Evolutionary conservation across 805 yeast genomes (phyloP).

Genomic region (Priceomyces castillae): DNA sequence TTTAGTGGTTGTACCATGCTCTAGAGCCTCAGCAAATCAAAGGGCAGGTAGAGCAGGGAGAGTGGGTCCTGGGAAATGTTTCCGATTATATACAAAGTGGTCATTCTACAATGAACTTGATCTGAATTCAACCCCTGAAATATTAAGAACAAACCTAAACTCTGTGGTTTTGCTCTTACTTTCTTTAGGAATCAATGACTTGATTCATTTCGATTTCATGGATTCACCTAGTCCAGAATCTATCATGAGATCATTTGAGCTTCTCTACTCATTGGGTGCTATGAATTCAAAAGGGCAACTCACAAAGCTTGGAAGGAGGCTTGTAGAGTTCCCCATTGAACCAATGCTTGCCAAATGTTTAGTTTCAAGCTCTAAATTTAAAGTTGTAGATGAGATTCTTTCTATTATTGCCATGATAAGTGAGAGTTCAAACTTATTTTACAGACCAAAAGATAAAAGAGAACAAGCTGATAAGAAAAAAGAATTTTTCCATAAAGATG

Average conservation of each 20-base stretch:
- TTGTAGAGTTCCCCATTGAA: conserved; percentile 91
- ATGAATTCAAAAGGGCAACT: conserved; percentile 74
- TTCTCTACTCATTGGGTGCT: conserved; percentile 85
- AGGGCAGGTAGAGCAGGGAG: conserved; percentile 49
- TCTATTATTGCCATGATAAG: conserved; percentile 82
- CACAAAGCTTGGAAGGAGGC: conserved; percentile 72
- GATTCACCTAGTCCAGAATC: conserved; percentile 82
- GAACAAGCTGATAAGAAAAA: conserved; percentile 64
- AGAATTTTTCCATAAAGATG: conserved; percentile 50
- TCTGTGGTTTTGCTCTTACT: conserved; percentile 72
- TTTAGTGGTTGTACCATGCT: conserved; percentile 44
- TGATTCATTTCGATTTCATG: conserved; percentile 82
- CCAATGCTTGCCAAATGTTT: conserved; percentile 84
- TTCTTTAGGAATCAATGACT: conserved; percentile 81
- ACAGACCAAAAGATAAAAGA: conserved; percentile 64
- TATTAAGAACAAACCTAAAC: conserved; percentile 77
- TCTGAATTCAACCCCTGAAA: conserved; percentile 84
- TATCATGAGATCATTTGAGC: conserved; percentile 70
- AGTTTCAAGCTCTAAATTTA: conserved; percentile 55
- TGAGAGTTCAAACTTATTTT: conserved; percentile 69
- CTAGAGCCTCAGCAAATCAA: conserved; percentile 45
- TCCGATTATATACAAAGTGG: conserved; percentile 80
- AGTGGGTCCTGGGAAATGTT: conserved; percentile 51
- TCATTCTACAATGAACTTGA: conserved; percentile 77
- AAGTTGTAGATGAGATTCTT: conserved; percentile 66